Conservation (phyloP, 2,329 filamentous ascomycete genomes). For the Metarhizium anisopliae region DNA sequence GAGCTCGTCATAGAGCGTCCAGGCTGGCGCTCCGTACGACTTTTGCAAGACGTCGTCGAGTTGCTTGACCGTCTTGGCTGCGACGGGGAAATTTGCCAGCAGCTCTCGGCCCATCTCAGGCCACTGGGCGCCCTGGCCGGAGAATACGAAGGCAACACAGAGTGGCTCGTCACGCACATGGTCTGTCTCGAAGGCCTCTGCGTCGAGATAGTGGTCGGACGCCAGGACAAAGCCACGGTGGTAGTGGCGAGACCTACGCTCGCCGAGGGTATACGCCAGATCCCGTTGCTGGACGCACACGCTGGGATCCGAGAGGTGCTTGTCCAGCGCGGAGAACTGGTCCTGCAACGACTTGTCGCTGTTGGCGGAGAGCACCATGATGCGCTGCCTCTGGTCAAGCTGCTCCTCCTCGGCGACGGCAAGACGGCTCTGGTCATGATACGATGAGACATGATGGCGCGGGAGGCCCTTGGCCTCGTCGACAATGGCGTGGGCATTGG, state of each 20-base stretch:
- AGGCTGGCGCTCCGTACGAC: slow-evolving; percentile 22
- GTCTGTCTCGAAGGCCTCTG: too few relatives aligned
- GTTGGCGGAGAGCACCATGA: slow-evolving; percentile 34
- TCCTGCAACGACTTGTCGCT: slow-evolving; percentile 23
- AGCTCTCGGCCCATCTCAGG: slow-evolving; percentile 29
- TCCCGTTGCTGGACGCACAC: slow-evolving; percentile 14
- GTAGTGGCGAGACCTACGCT: too few relatives aligned
- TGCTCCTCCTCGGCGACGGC: too few relatives aligned
- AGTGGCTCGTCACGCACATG: too few relatives aligned
- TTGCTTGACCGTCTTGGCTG: slow-evolving; percentile 21
- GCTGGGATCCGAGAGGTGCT: too few relatives aligned
- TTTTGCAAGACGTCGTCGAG: slow-evolving; percentile 22
- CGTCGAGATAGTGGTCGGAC: too few relatives aligned
- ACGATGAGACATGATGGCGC: too few relatives aligned
- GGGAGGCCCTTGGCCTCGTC: too few relatives aligned
- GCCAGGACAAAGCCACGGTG: too few relatives aligned
- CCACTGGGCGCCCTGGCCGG: slow-evolving; percentile 32
- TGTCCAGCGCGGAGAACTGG: too few relatives aligned
- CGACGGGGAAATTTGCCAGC: slow-evolving; percentile 23
- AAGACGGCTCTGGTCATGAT: too few relatives aligned
- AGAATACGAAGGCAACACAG: slow-evolving; percentile 22
- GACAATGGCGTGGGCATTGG: slow-evolving; percentile 28
- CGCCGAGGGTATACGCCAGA: slow-evolving; percentile 23
- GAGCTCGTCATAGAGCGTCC: slow-evolving; percentile 30
- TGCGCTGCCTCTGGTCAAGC: neutral